Evolutionary conservation across 75 land plant genomes (phyloP).

Genomic region (Cupressus sempervirens): DNA sequence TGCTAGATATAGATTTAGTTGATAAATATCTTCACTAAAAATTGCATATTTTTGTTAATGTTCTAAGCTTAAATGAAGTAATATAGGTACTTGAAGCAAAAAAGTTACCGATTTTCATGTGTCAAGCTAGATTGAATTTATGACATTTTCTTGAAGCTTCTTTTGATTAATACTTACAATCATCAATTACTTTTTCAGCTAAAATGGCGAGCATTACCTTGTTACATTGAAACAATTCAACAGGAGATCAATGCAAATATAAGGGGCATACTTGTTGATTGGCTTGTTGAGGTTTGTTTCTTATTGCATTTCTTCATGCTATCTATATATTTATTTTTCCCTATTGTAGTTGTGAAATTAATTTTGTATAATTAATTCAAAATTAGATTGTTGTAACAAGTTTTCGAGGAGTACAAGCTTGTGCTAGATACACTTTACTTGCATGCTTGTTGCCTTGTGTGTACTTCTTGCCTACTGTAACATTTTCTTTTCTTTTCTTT

Average conservation of each 20-base stretch:
- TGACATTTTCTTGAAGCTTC: neutral
- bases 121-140: neutral
- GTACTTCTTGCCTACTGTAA: constrained; percentile 13
- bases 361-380: neutral
- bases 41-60: neutral
- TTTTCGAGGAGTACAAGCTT: constrained; percentile 81
- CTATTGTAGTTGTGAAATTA: neutral
- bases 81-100: neutral
- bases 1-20: neutral
- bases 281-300: constrained; percentile 27
- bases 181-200: constrained; percentile 10
- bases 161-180: neutral
- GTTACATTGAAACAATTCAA: constrained; percentile 23
- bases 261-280: constrained; percentile 20
- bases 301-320: neutral
- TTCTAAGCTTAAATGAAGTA: neutral
- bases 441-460: constrained; percentile 94
- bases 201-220: constrained; percentile 19
- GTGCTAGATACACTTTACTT: constrained; percentile 87
- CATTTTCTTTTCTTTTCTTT: neutral
- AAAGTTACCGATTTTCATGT: neutral
- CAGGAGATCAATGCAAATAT: constrained; percentile 25
- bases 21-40: neutral
- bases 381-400: constrained; percentile 37
- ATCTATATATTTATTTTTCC: neutral